Evolutionary conservation across 805 yeast species (phyloP).

Genomic region (Sugiyamaella qingdaonensis): DNA sequence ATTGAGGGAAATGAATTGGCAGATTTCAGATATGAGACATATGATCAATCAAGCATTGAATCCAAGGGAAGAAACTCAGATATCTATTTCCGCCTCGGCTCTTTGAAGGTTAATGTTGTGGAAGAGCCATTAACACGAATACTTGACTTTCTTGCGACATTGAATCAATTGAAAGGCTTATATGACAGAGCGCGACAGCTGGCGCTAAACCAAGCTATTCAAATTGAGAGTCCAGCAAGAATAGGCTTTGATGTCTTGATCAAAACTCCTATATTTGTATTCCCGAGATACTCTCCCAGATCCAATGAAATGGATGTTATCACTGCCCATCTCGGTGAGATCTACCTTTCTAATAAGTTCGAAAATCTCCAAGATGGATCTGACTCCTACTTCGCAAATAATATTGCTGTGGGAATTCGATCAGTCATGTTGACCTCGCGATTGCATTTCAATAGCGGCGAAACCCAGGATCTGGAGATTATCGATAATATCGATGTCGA

Average conservation of each 20-base stretch:
- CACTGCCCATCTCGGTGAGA: conserved; percentile 76
- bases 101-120: conserved; percentile 70
- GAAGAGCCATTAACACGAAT: conserved; percentile 75
- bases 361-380: conserved; percentile 13
- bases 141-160: conserved; percentile 61
- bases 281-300: conserved; percentile 52
- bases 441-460: conserved; percentile 45
- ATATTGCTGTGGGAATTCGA: conserved; percentile 63
- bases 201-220: conserved; percentile 76
- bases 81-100: conserved; percentile 65
- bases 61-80: conserved; percentile 45
- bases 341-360: conserved; percentile 65
- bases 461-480: conserved; percentile 57
- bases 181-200: conserved; percentile 87
- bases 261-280: conserved; percentile 77
- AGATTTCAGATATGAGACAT: conserved; percentile 79
- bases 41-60: conserved; percentile 47
- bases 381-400: conserved; percentile 40
- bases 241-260: conserved; percentile 70
- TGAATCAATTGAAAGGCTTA: conserved; percentile 80
- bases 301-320: conserved; percentile 52
- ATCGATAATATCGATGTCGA: conserved; percentile 59
- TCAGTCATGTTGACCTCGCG: conserved; percentile 65
- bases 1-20: conserved; percentile 81
- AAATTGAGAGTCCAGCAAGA: conserved; percentile 47